Conservation (phyloP, 805 yeast species). For the Sungouiozyma ichnusensis region DNA sequence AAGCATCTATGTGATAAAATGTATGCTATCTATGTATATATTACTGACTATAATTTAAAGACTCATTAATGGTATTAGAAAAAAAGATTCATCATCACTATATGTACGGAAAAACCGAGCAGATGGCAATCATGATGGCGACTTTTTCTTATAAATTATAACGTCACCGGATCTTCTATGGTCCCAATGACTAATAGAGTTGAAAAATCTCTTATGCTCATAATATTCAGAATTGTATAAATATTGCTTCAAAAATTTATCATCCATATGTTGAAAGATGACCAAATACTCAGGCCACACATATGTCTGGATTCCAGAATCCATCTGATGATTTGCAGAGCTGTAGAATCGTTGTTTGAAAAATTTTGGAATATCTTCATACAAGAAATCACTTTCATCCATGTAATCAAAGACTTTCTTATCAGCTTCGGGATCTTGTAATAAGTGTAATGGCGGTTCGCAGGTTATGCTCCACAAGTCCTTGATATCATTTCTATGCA, state of each 20-base stretch:
- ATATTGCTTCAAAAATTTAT: constrained; percentile 31
- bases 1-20: too few relatives aligned
- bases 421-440: constrained; percentile 22
- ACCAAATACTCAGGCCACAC: constrained; percentile 69
- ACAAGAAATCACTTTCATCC: constrained; percentile 84
- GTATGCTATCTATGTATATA: too few relatives aligned
- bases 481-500: constrained; percentile 46
- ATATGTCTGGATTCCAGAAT: constrained; percentile 12
- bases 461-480: constrained; percentile 76
- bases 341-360: constrained; percentile 44
- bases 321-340: constrained; percentile 9
- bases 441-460: constrained; percentile 64
- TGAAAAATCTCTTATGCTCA: constrained; percentile 52
- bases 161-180: constrained; percentile 68
- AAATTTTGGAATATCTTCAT: constrained; percentile 52
- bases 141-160: constrained; percentile 37
- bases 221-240: constrained; percentile 35
- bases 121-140: background rate
- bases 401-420: constrained; percentile 38
- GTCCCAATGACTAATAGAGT: constrained; percentile 82
- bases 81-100: too few relatives aligned
- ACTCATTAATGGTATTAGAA: too few relatives aligned
- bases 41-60: too few relatives aligned
- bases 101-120: background rate
- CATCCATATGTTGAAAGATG: constrained; percentile 55